These are phyloP conservation scores for Carpinus fangiana DNA, from an alignment of 306 rosid species.

Conservation along the genomic window DNA sequence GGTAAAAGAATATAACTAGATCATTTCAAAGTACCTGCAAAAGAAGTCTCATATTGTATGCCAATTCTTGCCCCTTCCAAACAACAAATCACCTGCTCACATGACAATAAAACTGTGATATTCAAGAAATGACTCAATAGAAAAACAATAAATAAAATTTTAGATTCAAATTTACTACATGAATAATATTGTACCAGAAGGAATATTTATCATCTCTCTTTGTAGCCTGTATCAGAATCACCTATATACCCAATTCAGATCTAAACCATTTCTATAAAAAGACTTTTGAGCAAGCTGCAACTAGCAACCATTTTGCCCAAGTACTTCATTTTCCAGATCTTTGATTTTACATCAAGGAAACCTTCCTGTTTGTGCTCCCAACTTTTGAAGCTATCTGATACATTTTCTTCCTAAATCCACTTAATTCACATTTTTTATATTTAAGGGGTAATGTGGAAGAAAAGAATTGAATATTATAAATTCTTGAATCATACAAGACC, in stretches of 20 bases:
- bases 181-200: neutral
- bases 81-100: constrained; percentile 78
- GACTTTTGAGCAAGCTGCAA: neutral
- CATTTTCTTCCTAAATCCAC: neutral
- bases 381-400: neutral
- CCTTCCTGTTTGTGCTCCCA: neutral
- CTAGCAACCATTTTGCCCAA: neutral
- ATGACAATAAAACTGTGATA: constrained; percentile 14
- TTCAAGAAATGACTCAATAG: neutral
- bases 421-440: neutral
- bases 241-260: neutral
- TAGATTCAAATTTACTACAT: neutral
- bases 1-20: constrained; percentile 8
- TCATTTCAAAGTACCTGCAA: constrained; percentile 70
- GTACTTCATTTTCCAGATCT: neutral
- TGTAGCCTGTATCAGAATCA: neutral
- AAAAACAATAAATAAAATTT: neutral
- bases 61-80: constrained; percentile 96
- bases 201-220: neutral
- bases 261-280: neutral
- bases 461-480: neutral
- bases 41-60: constrained; percentile 83
- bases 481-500: neutral
- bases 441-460: neutral
- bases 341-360: neutral